Evolutionary conservation across 805 yeast genomes (phyloP).

Genomic region (Cyberlindnera saturnus): DNA sequence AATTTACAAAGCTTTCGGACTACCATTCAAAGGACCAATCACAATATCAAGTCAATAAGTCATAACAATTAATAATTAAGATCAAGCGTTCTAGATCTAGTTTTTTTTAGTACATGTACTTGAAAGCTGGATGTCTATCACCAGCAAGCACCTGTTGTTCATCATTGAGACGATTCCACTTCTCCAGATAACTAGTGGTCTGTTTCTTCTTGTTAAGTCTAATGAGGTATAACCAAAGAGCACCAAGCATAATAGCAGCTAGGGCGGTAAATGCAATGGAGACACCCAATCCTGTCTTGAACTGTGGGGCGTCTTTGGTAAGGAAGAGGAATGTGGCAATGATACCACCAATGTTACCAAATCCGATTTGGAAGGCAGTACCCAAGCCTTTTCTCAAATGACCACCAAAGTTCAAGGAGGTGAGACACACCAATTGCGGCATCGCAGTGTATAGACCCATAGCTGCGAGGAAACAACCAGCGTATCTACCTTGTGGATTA

Average conservation of each 20-base stretch:
- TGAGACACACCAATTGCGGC: constrained; percentile 32
- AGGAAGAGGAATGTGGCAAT: constrained; percentile 34
- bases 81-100: too few relatives aligned
- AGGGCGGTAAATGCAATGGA: constrained; percentile 38
- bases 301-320: constrained; percentile 33
- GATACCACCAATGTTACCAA: constrained; percentile 36
- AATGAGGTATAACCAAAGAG: constrained; percentile 27
- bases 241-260: constrained; percentile 31
- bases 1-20: too few relatives aligned
- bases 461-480: constrained; percentile 33
- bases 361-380: constrained; percentile 32
- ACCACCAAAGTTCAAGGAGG: constrained; percentile 34
- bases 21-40: too few relatives aligned
- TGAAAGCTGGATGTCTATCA: constrained; percentile 39
- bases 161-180: constrained; percentile 26
- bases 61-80: too few relatives aligned
- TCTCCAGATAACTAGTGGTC: constrained; percentile 25
- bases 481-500: constrained; percentile 34
- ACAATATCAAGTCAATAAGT: too few relatives aligned
- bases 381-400: constrained; percentile 35
- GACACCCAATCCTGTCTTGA: constrained; percentile 33
- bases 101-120: constrained; percentile 35
- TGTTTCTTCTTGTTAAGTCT: constrained; percentile 32
- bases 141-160: constrained; percentile 31
- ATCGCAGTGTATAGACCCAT: constrained; percentile 33